Evolutionary conservation across 2,329 filamentous ascomycete species (phyloP), one percentile per base, ranked within the genome.

Genomic region (Bisporella sp.): DNA sequence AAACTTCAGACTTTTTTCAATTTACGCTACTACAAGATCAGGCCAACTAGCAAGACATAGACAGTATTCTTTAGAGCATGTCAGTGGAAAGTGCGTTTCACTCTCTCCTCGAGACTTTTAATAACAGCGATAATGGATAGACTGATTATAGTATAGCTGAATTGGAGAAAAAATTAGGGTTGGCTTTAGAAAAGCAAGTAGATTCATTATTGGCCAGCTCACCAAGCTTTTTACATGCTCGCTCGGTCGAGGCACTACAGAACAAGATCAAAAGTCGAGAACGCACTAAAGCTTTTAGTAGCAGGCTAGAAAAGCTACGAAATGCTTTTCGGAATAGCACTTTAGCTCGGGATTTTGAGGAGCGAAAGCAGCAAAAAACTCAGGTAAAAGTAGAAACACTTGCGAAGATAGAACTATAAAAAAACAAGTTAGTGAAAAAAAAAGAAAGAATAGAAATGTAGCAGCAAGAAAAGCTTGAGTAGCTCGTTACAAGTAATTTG

Each of bases 251-350:
- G 39, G 52, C 35, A 50, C 48, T 40, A 52, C 39, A 54, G 39
- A 41, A 57, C 50, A 52, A 58, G 54, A 53, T 54, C 45, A 35
- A 52, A 44, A 54, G 41, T 54, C 50, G 42, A 53, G 44, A 56
- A 45, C n/a, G 39, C 48, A 58, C 9, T 39, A 50, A 52, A 57
- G 53, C 48, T 28, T 52, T 29, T 30, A 29, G 41, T 31, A 29
- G 13, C 41, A 44, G n/a, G 31, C 41, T 31, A 44, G 6, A 29
- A n/a, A 11, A 45, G 42, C 28, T 30, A 5, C 43, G 13, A 50
- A 48, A 50, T 40, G 37, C 32, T 44, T 51, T 1, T 51, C 49
- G 41, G 46, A 21, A 32, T 51, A n/a, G n/a, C n/a, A n/a, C n/a
- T n/a, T n/a, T n/a, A n/a, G 49, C 49, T 54, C 33, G 45, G 41